Conservation (phyloP, 73 alveolate species). For the Paramecium sonneborni region DNA sequence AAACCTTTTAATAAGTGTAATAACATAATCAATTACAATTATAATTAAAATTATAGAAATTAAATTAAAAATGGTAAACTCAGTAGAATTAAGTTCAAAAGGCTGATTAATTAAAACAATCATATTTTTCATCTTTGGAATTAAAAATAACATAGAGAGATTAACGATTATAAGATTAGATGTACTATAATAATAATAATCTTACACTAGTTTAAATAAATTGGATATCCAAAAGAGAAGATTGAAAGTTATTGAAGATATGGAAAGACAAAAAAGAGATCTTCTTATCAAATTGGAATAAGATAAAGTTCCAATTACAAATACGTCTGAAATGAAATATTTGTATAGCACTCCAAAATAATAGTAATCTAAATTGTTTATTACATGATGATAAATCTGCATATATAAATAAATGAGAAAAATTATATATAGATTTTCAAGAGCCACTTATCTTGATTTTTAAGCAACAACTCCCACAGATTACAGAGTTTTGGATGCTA, state of each 20-base stretch:
- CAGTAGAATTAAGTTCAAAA: background rate
- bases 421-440: background rate
- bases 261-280: slow-evolving; percentile 42
- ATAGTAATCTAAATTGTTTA: slow-evolving; percentile 28
- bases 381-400: slow-evolving; percentile 3
- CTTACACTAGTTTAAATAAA: background rate
- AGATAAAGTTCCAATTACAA: slow-evolving; percentile 7
- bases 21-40: background rate
- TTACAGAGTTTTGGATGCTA: slow-evolving; percentile 85
- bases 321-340: slow-evolving; percentile 29
- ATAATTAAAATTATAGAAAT: background rate
- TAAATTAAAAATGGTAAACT: background rate
- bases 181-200: background rate
- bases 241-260: slow-evolving; percentile 28
- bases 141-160: background rate
- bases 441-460: slow-evolving; percentile 75
- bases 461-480: slow-evolving; percentile 91
- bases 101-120: background rate
- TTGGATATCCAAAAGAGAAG: background rate
- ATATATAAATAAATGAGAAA: background rate
- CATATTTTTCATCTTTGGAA: background rate
- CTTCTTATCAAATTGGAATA: background rate
- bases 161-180: slow-evolving; percentile 31
- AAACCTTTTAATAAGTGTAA: background rate
- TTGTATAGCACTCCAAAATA: slow-evolving; percentile 17